Conservation (phyloP, 129 eudicot species). For the Pseudognaphalium luteoalbum region DNA sequence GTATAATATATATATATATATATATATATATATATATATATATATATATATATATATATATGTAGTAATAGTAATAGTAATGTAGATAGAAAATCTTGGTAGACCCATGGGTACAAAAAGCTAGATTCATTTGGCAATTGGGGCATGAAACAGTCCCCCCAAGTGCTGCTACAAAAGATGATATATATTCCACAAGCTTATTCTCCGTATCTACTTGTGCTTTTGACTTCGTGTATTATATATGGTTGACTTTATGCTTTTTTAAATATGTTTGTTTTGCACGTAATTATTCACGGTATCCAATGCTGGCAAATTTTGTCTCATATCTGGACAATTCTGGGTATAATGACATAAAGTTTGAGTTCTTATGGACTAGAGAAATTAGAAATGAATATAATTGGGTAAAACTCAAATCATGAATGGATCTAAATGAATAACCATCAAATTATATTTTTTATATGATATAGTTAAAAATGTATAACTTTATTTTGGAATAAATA, state of each 20-base stretch:
- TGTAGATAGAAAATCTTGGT: conserved; percentile 19
- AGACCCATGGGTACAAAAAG: conserved; percentile 29
- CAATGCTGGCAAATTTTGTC: no score
- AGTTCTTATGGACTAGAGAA: no score
- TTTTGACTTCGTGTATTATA: conserved; percentile 5
- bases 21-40: background rate
- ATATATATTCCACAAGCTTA: conserved; percentile 9
- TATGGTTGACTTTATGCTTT: conserved; percentile 17
- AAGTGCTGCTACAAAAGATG: conserved; percentile 3
- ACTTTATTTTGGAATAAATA: no score
- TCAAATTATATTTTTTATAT: no score
- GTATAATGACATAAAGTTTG: no score
- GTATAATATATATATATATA: background rate
- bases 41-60: background rate
- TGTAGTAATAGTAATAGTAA: no score
- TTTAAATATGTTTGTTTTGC: background rate
- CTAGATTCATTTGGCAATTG: conserved; percentile 30
- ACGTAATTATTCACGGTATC: no score
- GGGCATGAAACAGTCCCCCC: conserved; percentile 26
- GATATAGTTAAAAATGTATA: no score
- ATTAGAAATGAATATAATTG: no score
- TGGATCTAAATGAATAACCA: no score
- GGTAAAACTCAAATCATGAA: no score
- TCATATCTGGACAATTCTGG: no score
- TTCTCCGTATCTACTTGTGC: conserved; percentile 1